Conservation (phyloP, 2,329 filamentous ascomycete genomes). For the Zymoseptoria tritici region DNA sequence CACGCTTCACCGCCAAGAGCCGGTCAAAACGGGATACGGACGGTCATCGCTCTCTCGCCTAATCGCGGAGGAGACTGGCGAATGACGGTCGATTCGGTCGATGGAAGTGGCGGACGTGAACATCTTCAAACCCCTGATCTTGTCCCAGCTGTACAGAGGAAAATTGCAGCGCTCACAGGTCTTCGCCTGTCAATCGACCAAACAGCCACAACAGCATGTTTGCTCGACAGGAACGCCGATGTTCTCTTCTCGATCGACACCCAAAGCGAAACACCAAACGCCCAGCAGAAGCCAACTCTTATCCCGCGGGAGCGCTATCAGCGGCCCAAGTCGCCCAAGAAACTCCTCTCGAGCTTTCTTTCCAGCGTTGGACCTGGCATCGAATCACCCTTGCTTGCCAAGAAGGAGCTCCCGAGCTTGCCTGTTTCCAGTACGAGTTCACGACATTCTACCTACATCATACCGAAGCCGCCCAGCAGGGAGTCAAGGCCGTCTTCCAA, state of each 20-base stretch:
- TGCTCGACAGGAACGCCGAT: slow-evolving; percentile 72
- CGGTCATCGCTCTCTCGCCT: slow-evolving; percentile 58
- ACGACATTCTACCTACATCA: slow-evolving; percentile 23
- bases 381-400: slow-evolving; percentile 21
- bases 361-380: slow-evolving; percentile 53
- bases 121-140: slow-evolving; percentile 67
- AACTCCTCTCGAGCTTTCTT: slow-evolving; percentile 71
- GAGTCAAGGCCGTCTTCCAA: slow-evolving; percentile 29
- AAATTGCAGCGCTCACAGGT: slow-evolving; percentile 20
- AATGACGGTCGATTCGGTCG: slow-evolving; percentile 55
- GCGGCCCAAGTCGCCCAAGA: slow-evolving; percentile 78
- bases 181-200: slow-evolving; percentile 63
- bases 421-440: slow-evolving; percentile 17
- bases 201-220: slow-evolving; percentile 53
- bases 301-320: slow-evolving; percentile 47
- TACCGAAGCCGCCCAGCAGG: slow-evolving; percentile 32
- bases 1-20: slow-evolving; percentile 29
- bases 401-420: slow-evolving; percentile 23
- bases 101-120: slow-evolving; percentile 66
- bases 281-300: slow-evolving; percentile 11
- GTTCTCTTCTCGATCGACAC: slow-evolving; percentile 59
- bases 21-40: slow-evolving; percentile 55
- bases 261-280: slow-evolving; percentile 14
- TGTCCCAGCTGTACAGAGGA: slow-evolving; percentile 34
- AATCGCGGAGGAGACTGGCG: slow-evolving; percentile 48